A percentile compares a stretch with the other conserved stretches of the same genome.
These are phyloP conservation scores for Clitoria ternatea DNA, from an alignment of 306 rosid species.

Conservation along the genomic window DNA sequence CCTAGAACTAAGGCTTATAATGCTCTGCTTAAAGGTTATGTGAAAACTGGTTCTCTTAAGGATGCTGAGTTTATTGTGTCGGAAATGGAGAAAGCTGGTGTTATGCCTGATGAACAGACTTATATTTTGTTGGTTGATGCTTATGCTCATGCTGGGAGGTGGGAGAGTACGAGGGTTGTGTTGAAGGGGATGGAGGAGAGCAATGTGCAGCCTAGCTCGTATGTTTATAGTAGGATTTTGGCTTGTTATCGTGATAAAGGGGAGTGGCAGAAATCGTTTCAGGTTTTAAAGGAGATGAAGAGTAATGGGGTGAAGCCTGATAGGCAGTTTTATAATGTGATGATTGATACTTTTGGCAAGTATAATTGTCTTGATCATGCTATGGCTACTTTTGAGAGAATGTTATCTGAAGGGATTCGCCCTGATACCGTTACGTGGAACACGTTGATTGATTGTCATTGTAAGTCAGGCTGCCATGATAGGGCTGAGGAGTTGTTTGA, in stretches of 20 bases:
- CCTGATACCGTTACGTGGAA: conserved; percentile 90
- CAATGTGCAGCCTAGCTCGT: conserved; percentile 69
- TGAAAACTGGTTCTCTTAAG: conserved; percentile 60
- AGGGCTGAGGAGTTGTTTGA: conserved; percentile 71
- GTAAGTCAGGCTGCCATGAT: conserved; percentile 58
- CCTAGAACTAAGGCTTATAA: conserved; percentile 80
- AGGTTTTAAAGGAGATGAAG: conserved; percentile 85
- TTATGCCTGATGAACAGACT: conserved; percentile 75
- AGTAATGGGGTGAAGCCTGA: conserved; percentile 72
- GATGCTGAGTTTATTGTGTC: conserved; percentile 80
- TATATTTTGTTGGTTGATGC: conserved; percentile 78
- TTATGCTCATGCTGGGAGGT: conserved; percentile 67
- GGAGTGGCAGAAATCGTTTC: conserved; percentile 91
- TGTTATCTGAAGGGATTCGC: conserved; percentile 68
- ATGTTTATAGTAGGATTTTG: conserved; percentile 66
- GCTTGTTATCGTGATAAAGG: conserved; percentile 80
- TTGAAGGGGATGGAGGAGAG: conserved; percentile 82
- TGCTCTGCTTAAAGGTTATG: conserved; percentile 82
- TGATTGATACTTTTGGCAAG: conserved; percentile 93
- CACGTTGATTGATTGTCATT: conserved; percentile 73
- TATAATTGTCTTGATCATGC: conserved; percentile 83
- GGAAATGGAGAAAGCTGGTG: conserved; percentile 75
- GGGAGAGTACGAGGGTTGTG: conserved; percentile 90
- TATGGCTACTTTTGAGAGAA: conserved; percentile 62
- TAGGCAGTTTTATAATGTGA: conserved; percentile 85